Percentiles rank a stretch among this genome's conserved stretches.
These are phyloP conservation scores for Herpetospermum pedunculosum DNA, from an alignment of 306 rosid species.

Conservation along the genomic window DNA sequence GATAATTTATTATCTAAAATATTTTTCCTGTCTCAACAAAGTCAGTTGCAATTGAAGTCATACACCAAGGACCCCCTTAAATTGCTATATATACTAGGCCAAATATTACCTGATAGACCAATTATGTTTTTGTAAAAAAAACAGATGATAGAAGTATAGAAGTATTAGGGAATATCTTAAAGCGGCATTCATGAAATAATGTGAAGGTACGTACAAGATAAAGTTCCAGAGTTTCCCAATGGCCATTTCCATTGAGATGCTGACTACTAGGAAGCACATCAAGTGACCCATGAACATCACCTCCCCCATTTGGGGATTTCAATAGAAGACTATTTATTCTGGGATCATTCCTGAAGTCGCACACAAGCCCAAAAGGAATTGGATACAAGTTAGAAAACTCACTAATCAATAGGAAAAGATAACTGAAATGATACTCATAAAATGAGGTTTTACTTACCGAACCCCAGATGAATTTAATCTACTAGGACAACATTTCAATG, in stretches of 20 bases:
- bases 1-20: not conserved
- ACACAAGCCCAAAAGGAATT: not conserved
- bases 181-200: not conserved
- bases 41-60: not conserved
- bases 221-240: conserved; percentile 71
- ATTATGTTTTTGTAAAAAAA: not conserved
- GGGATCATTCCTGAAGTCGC: conserved; percentile 31
- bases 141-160: not conserved
- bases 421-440: conserved; percentile 5
- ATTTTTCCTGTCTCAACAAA: not conserved
- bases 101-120: not conserved
- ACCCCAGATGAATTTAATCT: conserved; percentile 43
- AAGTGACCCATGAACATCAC: conserved; percentile 51
- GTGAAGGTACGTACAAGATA: conserved; percentile 59
- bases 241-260: conserved; percentile 34
- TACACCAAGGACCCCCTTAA: not conserved
- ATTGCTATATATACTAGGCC: not conserved
- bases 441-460: conserved; percentile 34
- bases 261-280: conserved; percentile 29
- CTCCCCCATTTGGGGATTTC: conserved; percentile 46
- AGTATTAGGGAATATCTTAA: not conserved
- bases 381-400: not conserved
- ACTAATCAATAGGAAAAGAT: not conserved
- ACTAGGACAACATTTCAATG: conserved; percentile 65
- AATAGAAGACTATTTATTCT: conserved; percentile 47